Base-by-base conservation (phyloP, 352 stramenopile species). In the Pythium sp. region DNA sequence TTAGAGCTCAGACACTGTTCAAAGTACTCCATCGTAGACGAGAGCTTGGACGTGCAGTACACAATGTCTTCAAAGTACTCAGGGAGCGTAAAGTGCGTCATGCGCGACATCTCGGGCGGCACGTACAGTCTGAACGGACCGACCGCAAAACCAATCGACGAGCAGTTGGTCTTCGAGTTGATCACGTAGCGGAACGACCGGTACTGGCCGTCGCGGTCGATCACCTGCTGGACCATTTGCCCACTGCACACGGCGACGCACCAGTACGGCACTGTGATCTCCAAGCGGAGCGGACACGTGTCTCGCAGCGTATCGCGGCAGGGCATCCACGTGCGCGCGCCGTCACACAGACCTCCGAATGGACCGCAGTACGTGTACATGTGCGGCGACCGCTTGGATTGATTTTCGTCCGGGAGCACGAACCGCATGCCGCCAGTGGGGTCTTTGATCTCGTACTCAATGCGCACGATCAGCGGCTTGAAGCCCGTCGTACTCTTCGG, bases 281-380 rank as follows among this genome's bases (percentile, higher is more conserved):
- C 86, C 3, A 95, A 69, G 7, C 86, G 77, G 46, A 95, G 81
- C 15, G 82, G 81, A 57, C 86, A 95, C 41, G 78, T 84, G 51
- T 95, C 86, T 15, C 80, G 69, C 18, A 93, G 61, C 5, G 84
- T 92, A 54, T 95, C 87, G 34, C 87, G 75, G 54, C 86, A 95
- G 2, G 87, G 87, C 86, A 95, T 94, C 87, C 87, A 95, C 26
- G 84, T 91, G 46, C 87, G 82, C 30, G 87, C 87, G 28, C 87
- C 87, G 60, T 95, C 87, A 46, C 87, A 95, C 4, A 94, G 74
- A 3, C 86, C 87, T 1, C 87, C 87, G 67, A 94, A 94, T 12
- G 86, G 86, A 14, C 86, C 87, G 66, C 84, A 90, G 69, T 92
- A 91, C 65, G 87, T 92, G 78, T 95, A 95, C 87, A 95, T 93